A percentile compares a stretch with the other conserved stretches of the same genome.
These are phyloP conservation scores for Cordia subcordata DNA, from an alignment of 257 asterid species.

Conservation along the genomic window DNA sequence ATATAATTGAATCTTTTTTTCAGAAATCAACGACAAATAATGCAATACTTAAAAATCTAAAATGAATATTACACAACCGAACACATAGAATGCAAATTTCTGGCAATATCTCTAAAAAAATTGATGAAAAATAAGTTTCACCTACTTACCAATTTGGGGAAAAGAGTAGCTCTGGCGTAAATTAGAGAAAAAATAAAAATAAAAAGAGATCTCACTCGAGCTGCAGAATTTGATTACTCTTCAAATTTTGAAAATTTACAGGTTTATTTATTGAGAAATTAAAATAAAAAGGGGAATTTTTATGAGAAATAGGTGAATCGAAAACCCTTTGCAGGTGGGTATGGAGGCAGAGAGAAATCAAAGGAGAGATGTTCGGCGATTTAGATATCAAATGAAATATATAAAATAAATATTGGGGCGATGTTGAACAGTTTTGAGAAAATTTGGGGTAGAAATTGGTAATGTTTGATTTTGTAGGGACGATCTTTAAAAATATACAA, in stretches of 20 bases:
- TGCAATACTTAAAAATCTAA: no score
- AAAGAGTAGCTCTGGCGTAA: no score
- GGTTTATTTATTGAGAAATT: background rate
- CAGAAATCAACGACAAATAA: no score
- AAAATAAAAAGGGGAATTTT: background rate
- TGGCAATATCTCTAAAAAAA: no score
- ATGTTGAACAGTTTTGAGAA: no score
- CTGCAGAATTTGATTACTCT: background rate
- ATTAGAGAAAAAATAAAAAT: no score
- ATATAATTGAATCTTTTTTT: no score
- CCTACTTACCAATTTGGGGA: background rate
- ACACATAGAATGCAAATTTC: no score
- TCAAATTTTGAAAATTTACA: background rate
- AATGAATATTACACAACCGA: no score
- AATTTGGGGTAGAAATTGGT: background rate
- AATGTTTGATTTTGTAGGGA: background rate
- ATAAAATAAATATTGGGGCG: no score
- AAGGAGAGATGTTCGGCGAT: conserved; percentile 14
- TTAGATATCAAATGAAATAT: conserved; percentile 1
- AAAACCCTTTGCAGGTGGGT: background rate
- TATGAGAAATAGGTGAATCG: background rate
- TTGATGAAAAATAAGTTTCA: no score
- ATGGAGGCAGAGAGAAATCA: conserved; percentile 5
- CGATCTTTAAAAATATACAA: no score
- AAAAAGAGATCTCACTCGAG: background rate